A percentile compares a stretch with the other conserved stretches of the same genome.
phyloP scores from a whole-genome alignment of 1,139 yeast genomes.

The Blastobotrys arbuscula region DNA sequence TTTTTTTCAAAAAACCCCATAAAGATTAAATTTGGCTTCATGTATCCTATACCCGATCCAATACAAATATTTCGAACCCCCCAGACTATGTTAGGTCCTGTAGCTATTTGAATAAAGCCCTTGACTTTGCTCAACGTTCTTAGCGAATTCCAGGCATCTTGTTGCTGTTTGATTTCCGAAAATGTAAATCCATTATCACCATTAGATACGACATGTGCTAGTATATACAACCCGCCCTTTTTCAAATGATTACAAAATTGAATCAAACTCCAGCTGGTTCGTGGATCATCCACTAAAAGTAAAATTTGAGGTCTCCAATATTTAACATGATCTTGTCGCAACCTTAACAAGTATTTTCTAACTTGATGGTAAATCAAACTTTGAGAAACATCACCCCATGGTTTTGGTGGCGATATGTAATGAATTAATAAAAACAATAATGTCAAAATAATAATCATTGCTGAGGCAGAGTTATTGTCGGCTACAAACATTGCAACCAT shows the following conservation, averaged over 20 bases:
- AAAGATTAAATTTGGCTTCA: slow-evolving; percentile 93
- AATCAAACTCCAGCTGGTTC: slow-evolving; percentile 85
- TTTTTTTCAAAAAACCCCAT: slow-evolving; percentile 72
- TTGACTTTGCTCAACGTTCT: slow-evolving; percentile 73
- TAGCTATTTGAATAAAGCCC: slow-evolving; percentile 88
- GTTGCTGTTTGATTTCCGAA: slow-evolving; percentile 64
- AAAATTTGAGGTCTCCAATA: slow-evolving; percentile 97
- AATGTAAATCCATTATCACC: slow-evolving; percentile 35
- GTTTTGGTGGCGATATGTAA: slow-evolving; percentile 86
- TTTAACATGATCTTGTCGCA: slow-evolving; percentile 87
- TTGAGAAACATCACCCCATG: slow-evolving; percentile 98
- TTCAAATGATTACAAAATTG: slow-evolving; percentile 92
- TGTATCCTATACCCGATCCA: slow-evolving; percentile 94
- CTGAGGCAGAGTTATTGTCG: slow-evolving; percentile 81
- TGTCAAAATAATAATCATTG: slow-evolving; percentile 60
- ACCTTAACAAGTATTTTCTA: slow-evolving; percentile 73
- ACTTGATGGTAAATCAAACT: slow-evolving; percentile 92
- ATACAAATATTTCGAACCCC: slow-evolving; percentile 90
- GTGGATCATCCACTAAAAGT: slow-evolving; percentile 80
- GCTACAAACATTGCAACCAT: slow-evolving; percentile 87
- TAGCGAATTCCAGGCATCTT: slow-evolving; percentile 74
- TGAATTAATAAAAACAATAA: slow-evolving; percentile 73
- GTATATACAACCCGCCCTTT: slow-evolving; percentile 85
- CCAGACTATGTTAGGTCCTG: slow-evolving; percentile 87
- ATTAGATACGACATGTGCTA: slow-evolving; percentile 79